These are phyloP conservation scores for Whalleya microplaca DNA, from an alignment of 2,329 filamentous ascomycete species.

Conservation along the genomic window DNA sequence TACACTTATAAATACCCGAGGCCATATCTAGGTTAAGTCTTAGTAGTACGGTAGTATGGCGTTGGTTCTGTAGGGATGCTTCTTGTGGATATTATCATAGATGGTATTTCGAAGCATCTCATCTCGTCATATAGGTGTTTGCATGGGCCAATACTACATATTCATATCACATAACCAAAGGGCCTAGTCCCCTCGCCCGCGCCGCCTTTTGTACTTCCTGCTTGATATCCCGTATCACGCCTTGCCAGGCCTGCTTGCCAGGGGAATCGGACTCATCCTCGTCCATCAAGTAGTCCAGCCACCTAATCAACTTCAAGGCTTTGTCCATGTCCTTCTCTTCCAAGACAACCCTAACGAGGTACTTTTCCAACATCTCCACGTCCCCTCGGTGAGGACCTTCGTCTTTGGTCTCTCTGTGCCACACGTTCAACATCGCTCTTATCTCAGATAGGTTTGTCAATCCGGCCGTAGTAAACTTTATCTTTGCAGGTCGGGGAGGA, in stretches of 20 bases:
- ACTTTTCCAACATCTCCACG: conserved; percentile 72
- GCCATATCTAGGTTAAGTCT: background rate
- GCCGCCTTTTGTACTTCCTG: conserved; percentile 59
- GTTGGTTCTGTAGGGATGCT: conserved; percentile 10
- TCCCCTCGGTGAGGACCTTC: conserved; percentile 83
- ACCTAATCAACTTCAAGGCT: conserved; percentile 69
- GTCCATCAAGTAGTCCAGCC: conserved; percentile 63
- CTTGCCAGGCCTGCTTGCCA: conserved; percentile 51
- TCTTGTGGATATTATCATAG: background rate
- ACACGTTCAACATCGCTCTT: conserved; percentile 73
- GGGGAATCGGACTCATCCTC: conserved; percentile 34
- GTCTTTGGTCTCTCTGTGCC: conserved; percentile 71
- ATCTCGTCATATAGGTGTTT: conserved; percentile 1
- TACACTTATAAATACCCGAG: background rate
- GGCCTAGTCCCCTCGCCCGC: conserved; percentile 57
- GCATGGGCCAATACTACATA: background rate
- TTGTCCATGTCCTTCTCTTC: conserved; percentile 82
- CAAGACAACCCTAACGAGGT: conserved; percentile 70
- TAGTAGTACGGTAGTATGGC: background rate
- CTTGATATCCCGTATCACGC: conserved; percentile 49
- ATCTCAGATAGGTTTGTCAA: conserved; percentile 60
- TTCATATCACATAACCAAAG: conserved; percentile 50
- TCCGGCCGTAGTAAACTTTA: conserved; percentile 49
- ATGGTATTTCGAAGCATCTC: background rate
- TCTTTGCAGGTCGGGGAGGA: conserved; percentile 48